Conservation (phyloP, 352 stramenopile species). For the Aphanomyces stellatus region DNA sequence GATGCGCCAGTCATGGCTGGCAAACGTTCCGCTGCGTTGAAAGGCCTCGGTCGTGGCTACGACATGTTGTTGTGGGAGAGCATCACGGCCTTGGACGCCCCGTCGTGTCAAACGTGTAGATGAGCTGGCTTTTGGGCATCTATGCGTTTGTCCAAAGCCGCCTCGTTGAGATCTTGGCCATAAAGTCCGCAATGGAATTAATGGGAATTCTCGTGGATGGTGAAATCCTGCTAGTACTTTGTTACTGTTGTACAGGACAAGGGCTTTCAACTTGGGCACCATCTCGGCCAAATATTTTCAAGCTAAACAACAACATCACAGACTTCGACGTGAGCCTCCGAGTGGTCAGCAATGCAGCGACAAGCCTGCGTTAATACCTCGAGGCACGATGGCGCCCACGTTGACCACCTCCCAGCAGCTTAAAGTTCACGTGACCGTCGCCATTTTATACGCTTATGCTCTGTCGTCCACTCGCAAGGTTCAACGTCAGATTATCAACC, state of each 20-base stretch:
- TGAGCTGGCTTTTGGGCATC: slow-evolving; percentile 28
- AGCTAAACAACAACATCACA: slow-evolving; percentile 89
- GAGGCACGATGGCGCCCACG: too few species aligned
- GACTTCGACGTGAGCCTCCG: slow-evolving; percentile 89
- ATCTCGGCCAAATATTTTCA: slow-evolving; percentile 45
- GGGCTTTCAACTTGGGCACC: slow-evolving; percentile 62
- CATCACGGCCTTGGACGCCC: slow-evolving; percentile 65
- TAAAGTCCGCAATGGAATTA: slow-evolving; percentile 12
- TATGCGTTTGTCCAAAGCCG: slow-evolving; percentile 9
- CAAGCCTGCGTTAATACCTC: too few species aligned
- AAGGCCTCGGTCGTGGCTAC: slow-evolving; percentile 14
- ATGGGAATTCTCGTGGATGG: not conserved
- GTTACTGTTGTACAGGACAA: slow-evolving; percentile 86
- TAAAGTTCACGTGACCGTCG: too few species aligned
- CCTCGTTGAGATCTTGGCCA: not conserved
- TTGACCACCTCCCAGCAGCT: too few species aligned
- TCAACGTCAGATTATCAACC: too few species aligned
- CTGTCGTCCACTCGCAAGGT: too few species aligned
- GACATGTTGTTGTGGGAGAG: slow-evolving; percentile 40
- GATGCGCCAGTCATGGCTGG: slow-evolving; percentile 27
- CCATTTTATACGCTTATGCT: too few species aligned
- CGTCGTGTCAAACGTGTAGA: slow-evolving; percentile 71
- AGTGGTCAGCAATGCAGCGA: slow-evolving; percentile 84
- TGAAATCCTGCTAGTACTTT: slow-evolving; percentile 10
- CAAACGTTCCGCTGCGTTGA: slow-evolving; percentile 35